Percentiles rank a stretch among this genome's conserved stretches.
Conservation (phyloP, 805 yeast species). For the Kodamaea restingae region DNA sequence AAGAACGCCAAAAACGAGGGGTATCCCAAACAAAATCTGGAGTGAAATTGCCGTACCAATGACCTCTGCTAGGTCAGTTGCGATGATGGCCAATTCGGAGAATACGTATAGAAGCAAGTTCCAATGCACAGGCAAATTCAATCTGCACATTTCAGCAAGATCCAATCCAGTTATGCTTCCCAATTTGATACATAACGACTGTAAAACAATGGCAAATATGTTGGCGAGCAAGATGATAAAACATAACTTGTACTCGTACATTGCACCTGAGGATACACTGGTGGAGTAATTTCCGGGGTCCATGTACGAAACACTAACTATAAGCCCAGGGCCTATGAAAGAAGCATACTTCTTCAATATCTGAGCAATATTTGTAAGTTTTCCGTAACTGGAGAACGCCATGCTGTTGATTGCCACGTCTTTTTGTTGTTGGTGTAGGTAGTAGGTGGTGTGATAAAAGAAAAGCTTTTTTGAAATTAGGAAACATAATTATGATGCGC, state of each 20-base stretch:
- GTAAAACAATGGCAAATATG: constrained; percentile 77
- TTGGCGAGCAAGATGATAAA: constrained; percentile 76
- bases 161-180: constrained; percentile 91
- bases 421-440: too few relatives aligned
- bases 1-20: constrained; percentile 69
- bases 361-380: not conserved
- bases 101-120: constrained; percentile 60
- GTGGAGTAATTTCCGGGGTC: constrained; percentile 95
- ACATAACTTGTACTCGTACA: constrained; percentile 66
- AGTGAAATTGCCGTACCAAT: constrained; percentile 89
- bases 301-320: constrained; percentile 87
- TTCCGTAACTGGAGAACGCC: not conserved
- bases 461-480: too few relatives aligned
- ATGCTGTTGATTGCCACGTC: not conserved
- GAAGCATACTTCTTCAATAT: constrained; percentile 50
- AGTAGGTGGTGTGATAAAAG: too few relatives aligned
- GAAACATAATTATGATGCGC: too few relatives aligned
- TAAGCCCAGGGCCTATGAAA: constrained; percentile 83
- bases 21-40: constrained; percentile 70
- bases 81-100: constrained; percentile 85
- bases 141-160: constrained; percentile 78
- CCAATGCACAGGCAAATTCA: constrained; percentile 63
- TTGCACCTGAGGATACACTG: constrained; percentile 84
- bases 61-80: constrained; percentile 91
- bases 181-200: constrained; percentile 75